Evolutionary conservation across 768 basidiomycete genomes (phyloP), one percentile per base, ranked within the genome.

Genomic region (Mycena galopus): DNA sequence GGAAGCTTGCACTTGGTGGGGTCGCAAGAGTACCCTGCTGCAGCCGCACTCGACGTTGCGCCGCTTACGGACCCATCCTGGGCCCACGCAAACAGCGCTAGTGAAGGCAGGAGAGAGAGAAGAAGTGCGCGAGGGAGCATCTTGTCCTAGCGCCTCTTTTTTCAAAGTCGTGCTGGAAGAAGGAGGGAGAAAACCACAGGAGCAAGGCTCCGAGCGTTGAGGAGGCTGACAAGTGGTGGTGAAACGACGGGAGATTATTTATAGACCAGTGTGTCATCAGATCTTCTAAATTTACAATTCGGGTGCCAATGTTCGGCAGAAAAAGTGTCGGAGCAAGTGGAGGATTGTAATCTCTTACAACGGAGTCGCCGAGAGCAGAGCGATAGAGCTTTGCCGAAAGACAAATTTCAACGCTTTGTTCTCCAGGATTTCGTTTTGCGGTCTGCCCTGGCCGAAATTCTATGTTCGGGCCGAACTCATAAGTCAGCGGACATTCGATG

Each of bases 11-110:
- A 90, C 44, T 78, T 76, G 11, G 72, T 78, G 0, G 88, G 35
- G 65, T 90, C 87, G 75, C 89, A 90, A 16, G 83, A 84, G 78
- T 90, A 89, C 2, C 85, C 85, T 0, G 87, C 85, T n/a, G 87
- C 85, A 0, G 64, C n/a, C n/a, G n/a, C n/a, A n/a, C n/a, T n/a
- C n/a, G n/a, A n/a, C n/a, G n/a, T n/a, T n/a, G n/a, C n/a, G n/a
- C n/a, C n/a, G n/a, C n/a, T n/a, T n/a, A n/a, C n/a, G n/a, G n/a
- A n/a, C n/a, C n/a, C n/a, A n/a, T n/a, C n/a, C n/a, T n/a, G n/a
- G n/a, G n/a, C n/a, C n/a, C n/a, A n/a, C n/a, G n/a, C n/a, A n/a
- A n/a, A n/a, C n/a, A n/a, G 78, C 1, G 84, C 61, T 3, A 39
- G n/a, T n/a, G n/a, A n/a, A n/a, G 86, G 82, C 4, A 77, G 76